A percentile compares a stretch with the other conserved stretches of the same genome.
Evolutionary conservation across 2,329 filamentous ascomycete genomes (phyloP).

Genomic region (Cryphonectria japonica): DNA sequence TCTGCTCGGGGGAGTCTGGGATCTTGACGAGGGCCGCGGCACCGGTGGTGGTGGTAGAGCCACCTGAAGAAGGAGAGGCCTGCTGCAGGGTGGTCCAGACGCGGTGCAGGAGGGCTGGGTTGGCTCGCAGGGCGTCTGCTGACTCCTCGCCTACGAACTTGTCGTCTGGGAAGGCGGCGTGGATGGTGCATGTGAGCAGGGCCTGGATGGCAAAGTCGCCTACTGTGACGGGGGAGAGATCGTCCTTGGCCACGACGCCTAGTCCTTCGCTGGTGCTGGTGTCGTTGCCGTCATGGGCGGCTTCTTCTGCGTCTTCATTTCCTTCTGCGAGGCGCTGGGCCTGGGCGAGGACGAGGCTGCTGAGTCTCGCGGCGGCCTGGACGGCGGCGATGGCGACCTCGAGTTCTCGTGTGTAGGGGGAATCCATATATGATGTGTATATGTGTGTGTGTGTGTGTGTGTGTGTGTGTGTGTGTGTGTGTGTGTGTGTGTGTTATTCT

Average conservation of each 20-base stretch:
- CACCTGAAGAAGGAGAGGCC: no score
- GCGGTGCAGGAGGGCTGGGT: conserved; percentile 46
- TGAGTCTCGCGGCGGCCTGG: conserved; percentile 52
- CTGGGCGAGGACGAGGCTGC: conserved; percentile 32
- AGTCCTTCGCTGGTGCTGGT: conserved; percentile 42
- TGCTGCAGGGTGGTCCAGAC: conserved; percentile 45
- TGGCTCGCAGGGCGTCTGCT: conserved; percentile 49
- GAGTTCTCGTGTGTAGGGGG: conserved; percentile 48
- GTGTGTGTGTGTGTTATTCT: not conserved
- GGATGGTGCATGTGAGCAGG: conserved; percentile 55
- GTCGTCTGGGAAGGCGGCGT: conserved; percentile 54
- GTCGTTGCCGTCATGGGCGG: conserved; percentile 39
- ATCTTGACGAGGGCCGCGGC: conserved; percentile 36
- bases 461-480: not conserved
- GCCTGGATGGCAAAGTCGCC: conserved; percentile 65
- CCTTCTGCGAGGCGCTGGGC: not conserved
- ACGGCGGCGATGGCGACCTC: conserved; percentile 47
- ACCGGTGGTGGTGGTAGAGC: conserved; percentile 17
- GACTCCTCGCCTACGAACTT: conserved; percentile 61
- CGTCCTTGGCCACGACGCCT: conserved; percentile 56
- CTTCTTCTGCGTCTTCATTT: conserved; percentile 37
- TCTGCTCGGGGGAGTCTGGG: conserved; percentile 46
- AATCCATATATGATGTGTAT: conserved; percentile 42
- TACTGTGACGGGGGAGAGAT: conserved; percentile 61
- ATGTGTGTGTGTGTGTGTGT: not conserved